phyloP scores from a whole-genome alignment of 2,329 filamentous ascomycete species.

The Verticillium alfalfae region DNA sequence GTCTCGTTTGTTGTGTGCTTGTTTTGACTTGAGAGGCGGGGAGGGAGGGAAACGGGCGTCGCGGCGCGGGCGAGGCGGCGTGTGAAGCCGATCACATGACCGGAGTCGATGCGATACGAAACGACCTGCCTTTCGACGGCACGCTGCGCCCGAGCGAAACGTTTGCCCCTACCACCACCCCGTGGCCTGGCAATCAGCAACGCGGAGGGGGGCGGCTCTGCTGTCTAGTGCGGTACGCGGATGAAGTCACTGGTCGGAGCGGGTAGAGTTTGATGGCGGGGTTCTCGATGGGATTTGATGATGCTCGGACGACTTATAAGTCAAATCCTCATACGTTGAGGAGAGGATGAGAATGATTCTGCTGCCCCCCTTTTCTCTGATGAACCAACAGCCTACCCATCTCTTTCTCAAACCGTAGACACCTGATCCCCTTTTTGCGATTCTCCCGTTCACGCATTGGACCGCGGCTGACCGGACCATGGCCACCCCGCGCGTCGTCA shows the following conservation, averaged over 20 bases:
- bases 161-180: too few relatives aligned
- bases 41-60: neutral
- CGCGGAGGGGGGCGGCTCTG: neutral
- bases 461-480: slow-evolving; percentile 15
- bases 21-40: too few relatives aligned
- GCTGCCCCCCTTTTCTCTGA: neutral
- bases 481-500: slow-evolving; percentile 42
- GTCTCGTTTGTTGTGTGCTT: neutral
- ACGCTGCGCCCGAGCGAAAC: too few relatives aligned
- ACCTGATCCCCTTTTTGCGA: neutral
- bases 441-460: neutral
- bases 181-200: neutral
- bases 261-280: neutral
- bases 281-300: neutral
- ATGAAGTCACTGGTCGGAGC: too few relatives aligned
- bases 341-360: neutral
- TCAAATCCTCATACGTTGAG: neutral
- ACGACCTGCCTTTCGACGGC: neutral
- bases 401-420: neutral
- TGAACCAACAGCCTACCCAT: neutral
- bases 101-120: neutral
- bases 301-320: neutral
- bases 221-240: neutral
- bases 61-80: neutral
- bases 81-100: neutral